Evolutionary conservation across 2,329 filamentous ascomycete genomes (phyloP).

Genomic region (Exophiala oligosperma): DNA sequence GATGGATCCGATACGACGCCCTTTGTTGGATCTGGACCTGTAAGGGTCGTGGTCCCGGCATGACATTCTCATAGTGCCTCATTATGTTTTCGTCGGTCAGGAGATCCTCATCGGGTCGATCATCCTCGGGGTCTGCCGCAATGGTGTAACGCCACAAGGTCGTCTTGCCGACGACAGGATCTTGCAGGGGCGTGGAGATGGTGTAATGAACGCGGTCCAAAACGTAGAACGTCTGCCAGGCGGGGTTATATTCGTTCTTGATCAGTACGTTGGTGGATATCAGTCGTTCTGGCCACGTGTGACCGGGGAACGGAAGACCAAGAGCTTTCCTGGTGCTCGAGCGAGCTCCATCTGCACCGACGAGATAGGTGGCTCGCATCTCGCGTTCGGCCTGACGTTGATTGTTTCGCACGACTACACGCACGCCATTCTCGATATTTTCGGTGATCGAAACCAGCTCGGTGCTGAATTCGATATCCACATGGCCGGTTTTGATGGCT

Average conservation of each 20-base stretch:
- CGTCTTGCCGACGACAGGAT: conserved; percentile 11
- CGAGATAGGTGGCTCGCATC: conserved; percentile 3
- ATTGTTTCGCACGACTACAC: background rate
- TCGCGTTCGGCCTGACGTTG: background rate
- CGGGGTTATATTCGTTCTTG: conserved; percentile 2
- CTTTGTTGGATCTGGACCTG: conserved; percentile 12
- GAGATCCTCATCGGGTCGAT: conserved; percentile 9
- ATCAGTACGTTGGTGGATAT: conserved; percentile 13
- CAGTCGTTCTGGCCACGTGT: conserved; percentile 18
- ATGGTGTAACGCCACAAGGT: conserved; percentile 16
- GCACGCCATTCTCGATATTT: conserved; percentile 9
- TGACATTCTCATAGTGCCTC: conserved; percentile 7
- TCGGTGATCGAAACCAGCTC: conserved; percentile 7
- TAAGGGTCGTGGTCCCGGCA: conserved; percentile 9
- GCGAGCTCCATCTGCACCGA: conserved; percentile 13
- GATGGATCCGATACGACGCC: conserved; percentile 13
- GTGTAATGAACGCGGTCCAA: conserved; percentile 9
- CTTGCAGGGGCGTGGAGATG: conserved; percentile 10
- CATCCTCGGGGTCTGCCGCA: conserved; percentile 7
- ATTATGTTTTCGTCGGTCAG: conserved; percentile 12
- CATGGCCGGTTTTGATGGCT: conserved; percentile 14
- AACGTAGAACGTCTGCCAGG: conserved; percentile 6
- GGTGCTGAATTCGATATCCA: conserved; percentile 13
- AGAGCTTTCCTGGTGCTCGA: conserved; percentile 11
- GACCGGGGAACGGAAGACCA: conserved; percentile 15